Evolutionary conservation across 2,329 filamentous ascomycete genomes (phyloP), one percentile per base, ranked within the genome.

Genomic region (Leptographium procerum): DNA sequence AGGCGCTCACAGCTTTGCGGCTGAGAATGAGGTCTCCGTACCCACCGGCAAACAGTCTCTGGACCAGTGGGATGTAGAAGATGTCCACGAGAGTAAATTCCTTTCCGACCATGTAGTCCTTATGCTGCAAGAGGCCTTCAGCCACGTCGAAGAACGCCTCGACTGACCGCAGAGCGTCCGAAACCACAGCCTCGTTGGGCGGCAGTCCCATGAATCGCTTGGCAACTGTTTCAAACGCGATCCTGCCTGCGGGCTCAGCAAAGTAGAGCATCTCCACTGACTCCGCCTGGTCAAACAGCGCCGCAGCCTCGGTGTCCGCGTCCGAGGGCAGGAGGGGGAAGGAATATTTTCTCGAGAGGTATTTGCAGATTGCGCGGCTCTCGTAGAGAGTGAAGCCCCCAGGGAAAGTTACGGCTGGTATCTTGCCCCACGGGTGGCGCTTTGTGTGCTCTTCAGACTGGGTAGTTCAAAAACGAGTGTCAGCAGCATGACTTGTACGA

Each of bases 341-440:
- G n/a, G 67, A 71, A 68, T 76, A 77, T 63, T 74, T 76, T 34
- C 29, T 71, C 13, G 73, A 66, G 59, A 78, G 70, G 64, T 76
- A 75, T 65, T 73, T 73, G 72, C 71, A 75, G 64, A 78, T 77
- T 55, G 72, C 70, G 40, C 74, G 75, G 64, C 72, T 75, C 65
- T 77, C 75, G 63, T 75, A 74, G 57, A 78, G 69, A 55, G 68
- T 74, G 65, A 76, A 75, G 0, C 72, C 72, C 4, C 70, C 67
- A 14, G 72, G 63, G 61, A 71, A 73, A 53, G 64, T 66, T 50
- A 77, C 60, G n/a, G 63, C 66, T 45, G 73, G 73, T 33, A 75
- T 63, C 66, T 74, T 75, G 26, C 72, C 73, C 69, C 71, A 74
- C 2, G 72, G 73, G 63, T 76, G 70, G 60, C 70, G 72, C 58